phyloP scores from a whole-genome alignment of 805 yeast species.

The Ogataea thermomethanolica region DNA sequence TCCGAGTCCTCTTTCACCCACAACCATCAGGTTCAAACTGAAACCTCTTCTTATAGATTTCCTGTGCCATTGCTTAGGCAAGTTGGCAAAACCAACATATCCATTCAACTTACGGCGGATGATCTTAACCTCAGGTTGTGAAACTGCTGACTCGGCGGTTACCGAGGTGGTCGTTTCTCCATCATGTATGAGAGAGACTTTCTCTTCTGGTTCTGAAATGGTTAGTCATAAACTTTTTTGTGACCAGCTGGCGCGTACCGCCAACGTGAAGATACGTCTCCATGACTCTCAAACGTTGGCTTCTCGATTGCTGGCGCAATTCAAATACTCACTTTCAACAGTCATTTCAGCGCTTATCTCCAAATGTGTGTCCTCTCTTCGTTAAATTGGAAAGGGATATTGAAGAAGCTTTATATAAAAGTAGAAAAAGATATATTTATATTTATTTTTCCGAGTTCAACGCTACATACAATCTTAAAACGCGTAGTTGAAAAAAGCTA shows the following conservation, averaged over 20 bases:
- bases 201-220: slow-evolving; percentile 12
- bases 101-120: slow-evolving; percentile 83
- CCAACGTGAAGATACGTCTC: not conserved
- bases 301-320: too few species aligned
- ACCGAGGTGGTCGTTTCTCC: slow-evolving; percentile 5
- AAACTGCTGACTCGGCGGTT: slow-evolving; percentile 6
- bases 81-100: slow-evolving; percentile 94
- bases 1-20: slow-evolving; percentile 91
- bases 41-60: slow-evolving; percentile 88
- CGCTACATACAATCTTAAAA: slow-evolving; percentile 3
- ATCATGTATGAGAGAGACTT: slow-evolving; percentile 5
- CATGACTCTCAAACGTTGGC: too few species aligned
- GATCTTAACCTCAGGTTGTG: slow-evolving; percentile 46
- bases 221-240: slow-evolving; percentile 1
- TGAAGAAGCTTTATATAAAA: slow-evolving; percentile 8
- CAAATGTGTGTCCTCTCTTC: not conserved
- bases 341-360: slow-evolving; percentile 15
- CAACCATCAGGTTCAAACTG: slow-evolving; percentile 81
- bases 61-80: slow-evolving; percentile 99
- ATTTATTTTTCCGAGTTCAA: slow-evolving; percentile 10
- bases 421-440: slow-evolving; percentile 6
- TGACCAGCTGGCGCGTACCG: slow-evolving; percentile 14
- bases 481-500: slow-evolving; percentile 5
- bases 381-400: not conserved
- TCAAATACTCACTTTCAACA: slow-evolving; percentile 22